A percentile compares a stretch with the other conserved stretches of the same genome.
phyloP scores from a whole-genome alignment of 2,329 filamentous ascomycete species.

The Colletotrichum sp. region DNA sequence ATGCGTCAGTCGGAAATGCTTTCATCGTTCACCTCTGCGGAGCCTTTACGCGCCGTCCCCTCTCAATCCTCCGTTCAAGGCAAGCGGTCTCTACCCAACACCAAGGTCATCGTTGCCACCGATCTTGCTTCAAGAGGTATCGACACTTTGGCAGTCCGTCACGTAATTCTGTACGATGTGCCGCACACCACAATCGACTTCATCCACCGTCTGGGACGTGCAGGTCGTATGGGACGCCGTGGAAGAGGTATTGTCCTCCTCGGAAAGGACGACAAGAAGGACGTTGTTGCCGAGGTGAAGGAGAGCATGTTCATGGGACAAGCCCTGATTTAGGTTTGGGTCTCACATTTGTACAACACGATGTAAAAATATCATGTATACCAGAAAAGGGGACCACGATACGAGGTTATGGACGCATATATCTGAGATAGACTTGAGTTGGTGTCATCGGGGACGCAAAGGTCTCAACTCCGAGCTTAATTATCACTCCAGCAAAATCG shows the following conservation, averaged over 20 bases:
- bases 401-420: neutral
- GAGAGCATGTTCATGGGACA: slow-evolving; percentile 87
- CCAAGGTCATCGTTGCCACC: slow-evolving; percentile 91
- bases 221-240: slow-evolving; percentile 89
- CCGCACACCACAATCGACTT: slow-evolving; percentile 98
- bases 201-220: slow-evolving; percentile 91
- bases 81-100: slow-evolving; percentile 69
- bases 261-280: slow-evolving; percentile 85
- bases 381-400: neutral
- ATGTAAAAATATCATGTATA: slow-evolving; percentile 6
- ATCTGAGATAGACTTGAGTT: slow-evolving; percentile 2
- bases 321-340: slow-evolving; percentile 66
- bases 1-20: slow-evolving; percentile 80
- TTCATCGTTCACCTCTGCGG: slow-evolving; percentile 69
- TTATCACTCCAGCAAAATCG: neutral
- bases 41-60: slow-evolving; percentile 40
- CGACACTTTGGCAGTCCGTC: slow-evolving; percentile 87
- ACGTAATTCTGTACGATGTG: slow-evolving; percentile 96
- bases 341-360: slow-evolving; percentile 1
- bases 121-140: slow-evolving; percentile 93
- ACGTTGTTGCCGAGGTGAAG: slow-evolving; percentile 90
- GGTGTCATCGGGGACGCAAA: neutral
- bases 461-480: neutral
- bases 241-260: slow-evolving; percentile 90
- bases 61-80: slow-evolving; percentile 34